Percentiles rank a stretch among this genome's conserved stretches.
Evolutionary conservation across 2,329 filamentous ascomycete species (phyloP).

Genomic region (Fusarium verticillioides): DNA sequence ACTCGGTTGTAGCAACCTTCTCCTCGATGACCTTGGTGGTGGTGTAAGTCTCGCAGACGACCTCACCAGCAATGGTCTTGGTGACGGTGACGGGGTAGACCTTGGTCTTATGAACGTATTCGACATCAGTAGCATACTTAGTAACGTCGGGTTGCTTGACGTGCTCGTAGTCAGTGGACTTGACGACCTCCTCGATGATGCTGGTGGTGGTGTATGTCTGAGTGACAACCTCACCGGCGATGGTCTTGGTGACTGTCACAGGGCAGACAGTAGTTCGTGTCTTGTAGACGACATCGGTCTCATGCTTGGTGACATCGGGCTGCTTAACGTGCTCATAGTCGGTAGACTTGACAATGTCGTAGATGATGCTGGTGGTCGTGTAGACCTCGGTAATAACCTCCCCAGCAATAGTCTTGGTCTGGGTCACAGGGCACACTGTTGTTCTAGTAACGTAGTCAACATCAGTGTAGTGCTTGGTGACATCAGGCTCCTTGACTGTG

Average conservation of each 20-base stretch:
- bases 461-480: conserved; percentile 49
- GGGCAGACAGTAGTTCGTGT: conserved; percentile 56
- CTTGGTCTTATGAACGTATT: conserved; percentile 56
- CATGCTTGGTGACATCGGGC: conserved; percentile 51
- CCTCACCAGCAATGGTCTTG: conserved; percentile 49
- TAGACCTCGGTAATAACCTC: conserved; percentile 44
- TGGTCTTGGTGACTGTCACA: conserved; percentile 48
- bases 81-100: conserved; percentile 57
- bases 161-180: conserved; percentile 50
- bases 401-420: conserved; percentile 49
- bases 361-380: conserved; percentile 45
- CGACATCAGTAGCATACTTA: conserved; percentile 48
- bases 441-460: conserved; percentile 57
- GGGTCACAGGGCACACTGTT: conserved; percentile 56
- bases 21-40: conserved; percentile 44
- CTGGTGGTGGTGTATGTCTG: conserved; percentile 47
- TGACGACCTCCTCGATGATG: conserved; percentile 46
- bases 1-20: conserved; percentile 46
- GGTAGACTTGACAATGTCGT: conserved; percentile 42
- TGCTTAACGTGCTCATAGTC: conserved; percentile 50
- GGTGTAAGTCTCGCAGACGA: conserved; percentile 52
- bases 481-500: conserved; percentile 48
- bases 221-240: conserved; percentile 56
- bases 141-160: conserved; percentile 53
- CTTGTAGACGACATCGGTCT: conserved; percentile 50